Conservation (phyloP, 1,284 basidiomycete genomes). For the Agaricales sp. region DNA sequence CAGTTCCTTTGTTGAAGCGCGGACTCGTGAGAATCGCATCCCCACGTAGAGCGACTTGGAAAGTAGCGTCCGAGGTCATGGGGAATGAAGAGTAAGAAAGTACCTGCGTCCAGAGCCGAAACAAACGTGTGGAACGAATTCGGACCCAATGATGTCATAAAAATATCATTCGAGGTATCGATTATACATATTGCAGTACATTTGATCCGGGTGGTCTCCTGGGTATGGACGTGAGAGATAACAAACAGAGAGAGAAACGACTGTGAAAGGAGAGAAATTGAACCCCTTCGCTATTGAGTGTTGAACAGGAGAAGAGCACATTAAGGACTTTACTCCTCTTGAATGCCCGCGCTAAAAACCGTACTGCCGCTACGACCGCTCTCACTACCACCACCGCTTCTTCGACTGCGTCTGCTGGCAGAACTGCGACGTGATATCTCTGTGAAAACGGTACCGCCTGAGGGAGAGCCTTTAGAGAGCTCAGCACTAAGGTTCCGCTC, state of each 20-base stretch:
- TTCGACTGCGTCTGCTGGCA: slow-evolving; percentile 44
- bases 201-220: neutral
- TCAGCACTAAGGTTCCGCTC: slow-evolving; percentile 65
- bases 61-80: neutral
- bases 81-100: too few relatives aligned
- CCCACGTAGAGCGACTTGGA: slow-evolving; percentile 44
- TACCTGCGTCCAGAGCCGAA: too few relatives aligned
- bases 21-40: slow-evolving; percentile 51
- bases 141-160: too few relatives aligned
- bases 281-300: too few relatives aligned
- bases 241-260: neutral
- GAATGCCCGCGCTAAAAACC: slow-evolving; percentile 74
- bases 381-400: slow-evolving; percentile 42
- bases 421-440: slow-evolving; percentile 46
- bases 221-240: neutral
- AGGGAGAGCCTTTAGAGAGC: slow-evolving; percentile 55
- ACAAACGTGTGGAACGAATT: too few relatives aligned
- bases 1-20: slow-evolving; percentile 67
- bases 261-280: too few relatives aligned
- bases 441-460: slow-evolving; percentile 60
- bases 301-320: too few relatives aligned
- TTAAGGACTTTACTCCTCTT: slow-evolving; percentile 30
- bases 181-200: neutral
- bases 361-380: slow-evolving; percentile 58
- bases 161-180: neutral